These are phyloP conservation scores for Metschnikowia koreensis DNA, from an alignment of 805 yeast species.

Conservation along the genomic window DNA sequence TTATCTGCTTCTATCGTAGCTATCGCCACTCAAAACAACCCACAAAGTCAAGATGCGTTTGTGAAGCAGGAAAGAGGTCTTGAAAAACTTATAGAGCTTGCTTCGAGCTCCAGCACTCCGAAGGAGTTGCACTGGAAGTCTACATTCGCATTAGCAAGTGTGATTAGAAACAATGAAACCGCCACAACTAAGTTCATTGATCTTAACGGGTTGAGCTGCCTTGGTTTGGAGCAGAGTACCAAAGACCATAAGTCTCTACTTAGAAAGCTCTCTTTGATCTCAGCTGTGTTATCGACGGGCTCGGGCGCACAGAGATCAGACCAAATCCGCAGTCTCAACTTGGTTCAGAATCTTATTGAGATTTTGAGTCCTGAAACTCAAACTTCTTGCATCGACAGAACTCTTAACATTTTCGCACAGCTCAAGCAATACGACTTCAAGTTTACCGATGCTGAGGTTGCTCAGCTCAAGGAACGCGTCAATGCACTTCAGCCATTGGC, in stretches of 20 bases:
- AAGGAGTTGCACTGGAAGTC: slow-evolving; percentile 55
- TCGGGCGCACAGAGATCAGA: slow-evolving; percentile 37
- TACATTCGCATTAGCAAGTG: slow-evolving; percentile 72
- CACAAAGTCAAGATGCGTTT: slow-evolving; percentile 67
- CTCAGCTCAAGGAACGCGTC: slow-evolving; percentile 35
- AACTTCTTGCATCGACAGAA: slow-evolving; percentile 55
- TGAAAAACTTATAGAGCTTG: slow-evolving; percentile 43
- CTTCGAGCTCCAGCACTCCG: slow-evolving; percentile 24
- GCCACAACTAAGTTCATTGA: slow-evolving; percentile 57
- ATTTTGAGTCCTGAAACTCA: slow-evolving; percentile 36
- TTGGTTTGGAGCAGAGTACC: slow-evolving; percentile 28
- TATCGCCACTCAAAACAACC: slow-evolving; percentile 91
- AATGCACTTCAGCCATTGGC: slow-evolving; percentile 39
- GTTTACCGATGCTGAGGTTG: slow-evolving; percentile 46
- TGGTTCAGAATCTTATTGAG: slow-evolving; percentile 33
- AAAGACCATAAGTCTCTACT: slow-evolving; percentile 43
- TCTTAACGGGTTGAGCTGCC: slow-evolving; percentile 60
- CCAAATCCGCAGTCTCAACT: slow-evolving; percentile 36
- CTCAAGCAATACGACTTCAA: slow-evolving; percentile 42
- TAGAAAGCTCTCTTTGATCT: slow-evolving; percentile 54
- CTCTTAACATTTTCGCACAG: slow-evolving; percentile 48
- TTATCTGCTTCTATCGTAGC: slow-evolving; percentile 76
- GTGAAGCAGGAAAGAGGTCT: slow-evolving; percentile 50
- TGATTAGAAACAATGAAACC: slow-evolving; percentile 63
- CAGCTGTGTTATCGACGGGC: slow-evolving; percentile 59